Conservation (phyloP, 495 filamentous ascomycete genomes). For the Cairneyella variabilis region DNA sequence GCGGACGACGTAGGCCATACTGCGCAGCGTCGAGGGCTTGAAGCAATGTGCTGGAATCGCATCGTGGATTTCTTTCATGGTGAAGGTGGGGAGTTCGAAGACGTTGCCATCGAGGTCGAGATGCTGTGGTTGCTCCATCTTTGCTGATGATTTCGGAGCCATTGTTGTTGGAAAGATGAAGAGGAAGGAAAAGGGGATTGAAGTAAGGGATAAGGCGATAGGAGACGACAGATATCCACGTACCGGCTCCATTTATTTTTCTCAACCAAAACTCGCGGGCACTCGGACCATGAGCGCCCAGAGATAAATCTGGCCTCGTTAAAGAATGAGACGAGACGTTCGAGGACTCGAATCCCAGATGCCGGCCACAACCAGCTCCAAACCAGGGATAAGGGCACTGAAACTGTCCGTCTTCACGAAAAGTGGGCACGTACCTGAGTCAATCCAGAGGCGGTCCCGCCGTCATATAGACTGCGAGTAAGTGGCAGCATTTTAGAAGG, state of each 20-base stretch:
- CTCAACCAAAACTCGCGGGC: neutral
- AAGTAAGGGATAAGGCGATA: neutral
- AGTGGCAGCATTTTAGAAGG: too few species aligned
- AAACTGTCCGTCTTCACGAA: too few species aligned
- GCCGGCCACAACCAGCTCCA: too few species aligned
- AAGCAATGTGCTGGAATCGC: slow-evolving; percentile 69
- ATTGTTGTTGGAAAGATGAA: slow-evolving; percentile 3
- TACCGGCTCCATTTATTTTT: neutral
- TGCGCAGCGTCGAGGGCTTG: slow-evolving; percentile 52
- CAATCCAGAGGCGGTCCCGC: too few species aligned
- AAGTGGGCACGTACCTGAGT: too few species aligned
- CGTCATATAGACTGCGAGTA: too few species aligned
- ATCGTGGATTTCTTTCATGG: slow-evolving; percentile 63
- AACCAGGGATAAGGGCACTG: too few species aligned
- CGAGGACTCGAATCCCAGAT: too few species aligned
- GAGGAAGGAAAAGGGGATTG: slow-evolving; percentile 1
- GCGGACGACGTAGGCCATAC: slow-evolving; percentile 56
- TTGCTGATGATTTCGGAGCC: neutral
- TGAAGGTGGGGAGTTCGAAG: slow-evolving; percentile 54
- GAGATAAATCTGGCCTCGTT: neutral
- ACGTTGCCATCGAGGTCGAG: slow-evolving; percentile 51
- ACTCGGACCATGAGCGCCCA: slow-evolving; percentile 7
- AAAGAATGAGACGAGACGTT: neutral
- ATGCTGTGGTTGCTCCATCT: slow-evolving; percentile 19
- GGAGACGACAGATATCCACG: neutral